These are phyloP conservation scores for Suillus subaureus DNA, from an alignment of 768 basidiomycete genomes.

Conservation along the genomic window DNA sequence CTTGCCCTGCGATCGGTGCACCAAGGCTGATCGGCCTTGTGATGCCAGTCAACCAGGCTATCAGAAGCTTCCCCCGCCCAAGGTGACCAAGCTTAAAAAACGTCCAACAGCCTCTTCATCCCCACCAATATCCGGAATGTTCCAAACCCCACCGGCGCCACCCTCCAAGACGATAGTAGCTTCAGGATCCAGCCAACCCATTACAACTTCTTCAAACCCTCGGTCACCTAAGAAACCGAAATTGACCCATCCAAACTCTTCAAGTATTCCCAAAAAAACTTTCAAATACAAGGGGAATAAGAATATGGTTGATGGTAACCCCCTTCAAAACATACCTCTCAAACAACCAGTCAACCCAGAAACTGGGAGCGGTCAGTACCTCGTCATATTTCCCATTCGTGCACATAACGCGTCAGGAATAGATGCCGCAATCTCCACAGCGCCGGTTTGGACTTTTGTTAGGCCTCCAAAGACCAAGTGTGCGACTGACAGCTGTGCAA, in stretches of 20 bases:
- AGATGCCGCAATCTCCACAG: not conserved
- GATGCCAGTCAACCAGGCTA: slow-evolving; percentile 11
- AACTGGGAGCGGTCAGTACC: not conserved
- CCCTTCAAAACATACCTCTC: not conserved
- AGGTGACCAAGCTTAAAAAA: slow-evolving; percentile 6
- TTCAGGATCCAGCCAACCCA: no score
- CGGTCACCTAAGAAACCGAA: not conserved
- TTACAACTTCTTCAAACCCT: not conserved
- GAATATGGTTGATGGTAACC: not conserved
- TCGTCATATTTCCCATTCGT: not conserved
- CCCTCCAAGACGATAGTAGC: not conserved
- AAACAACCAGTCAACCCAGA: not conserved
- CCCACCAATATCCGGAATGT: not conserved
- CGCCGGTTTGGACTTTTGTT: slow-evolving; percentile 24
- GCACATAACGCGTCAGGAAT: not conserved
- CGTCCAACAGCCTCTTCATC: not conserved
- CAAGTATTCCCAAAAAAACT: not conserved
- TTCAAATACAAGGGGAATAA: no score
- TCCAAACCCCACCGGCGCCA: not conserved
- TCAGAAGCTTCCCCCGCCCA: slow-evolving; percentile 29
- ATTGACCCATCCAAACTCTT: not conserved
- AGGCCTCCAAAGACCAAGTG: slow-evolving; percentile 3
- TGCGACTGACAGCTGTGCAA: not conserved
- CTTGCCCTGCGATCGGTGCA: slow-evolving; percentile 29
- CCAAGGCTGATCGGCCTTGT: slow-evolving; percentile 13